Base-by-base conservation (phyloP, 495 filamentous ascomycete genomes). In the Coniosporium apollinis region DNA sequence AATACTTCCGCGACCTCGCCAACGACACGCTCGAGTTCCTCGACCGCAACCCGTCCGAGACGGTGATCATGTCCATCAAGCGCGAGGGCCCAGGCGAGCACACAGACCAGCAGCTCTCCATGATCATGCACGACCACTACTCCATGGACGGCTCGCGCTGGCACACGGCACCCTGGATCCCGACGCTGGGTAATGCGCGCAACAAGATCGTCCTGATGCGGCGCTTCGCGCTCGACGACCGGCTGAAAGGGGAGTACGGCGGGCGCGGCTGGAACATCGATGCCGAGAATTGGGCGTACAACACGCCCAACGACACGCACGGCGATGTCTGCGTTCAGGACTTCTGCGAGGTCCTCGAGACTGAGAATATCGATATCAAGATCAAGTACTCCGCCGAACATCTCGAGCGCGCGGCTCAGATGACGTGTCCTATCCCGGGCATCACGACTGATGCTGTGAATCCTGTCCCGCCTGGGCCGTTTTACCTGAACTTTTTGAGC, bases 401-500 rank as follows among this genome's bases (percentile, higher is more conserved):
- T 42, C 69, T 94, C 19, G 68, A 74, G 49, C 72, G 84, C 4
- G 73, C 86, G 0, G 73, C 73, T 4, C 50, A 62, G 34, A 56
- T 52, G 28, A 49, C 60, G 3, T 58, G 49, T 22, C 44, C 42
- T 3, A 16, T 59, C 5, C 53, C 55, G 4, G 57, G 38, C 48
- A 41, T 47, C 39, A 63, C 34, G 54, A 72, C 51, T 50, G 66
- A 40, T 59, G 55, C 20, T 54, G 57, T 19, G 46, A 37, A 52
- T 28, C 45, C 49, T 2, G 46, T 49, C 3, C 45, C 47, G 13
- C 34, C 49, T 5, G 46, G 41, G 37, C 86, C 84, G 1, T 69
- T 96, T 44, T 94, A 74, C 41, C 58, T 97, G 51, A 97, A 96
- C 55, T 97, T 94, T 51, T 51, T 94, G 37, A 82, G 68, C 30